phyloP scores from a whole-genome alignment of 805 yeast species.

The Saturnispora diversa region DNA sequence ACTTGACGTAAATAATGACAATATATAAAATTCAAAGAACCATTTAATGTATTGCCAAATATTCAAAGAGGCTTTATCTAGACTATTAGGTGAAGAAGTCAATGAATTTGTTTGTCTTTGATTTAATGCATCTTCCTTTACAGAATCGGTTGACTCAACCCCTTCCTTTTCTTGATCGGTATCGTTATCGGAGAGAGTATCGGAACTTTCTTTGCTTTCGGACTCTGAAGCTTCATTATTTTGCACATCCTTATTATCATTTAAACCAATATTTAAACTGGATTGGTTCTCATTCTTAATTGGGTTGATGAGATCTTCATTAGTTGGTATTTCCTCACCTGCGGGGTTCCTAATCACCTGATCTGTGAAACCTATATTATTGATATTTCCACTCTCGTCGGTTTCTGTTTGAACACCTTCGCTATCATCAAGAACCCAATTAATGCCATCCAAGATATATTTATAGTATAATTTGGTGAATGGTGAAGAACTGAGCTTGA shows the following conservation, averaged over 20 bases:
- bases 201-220: not conserved
- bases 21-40: conserved; percentile 16
- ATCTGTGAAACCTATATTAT: conserved; percentile 19
- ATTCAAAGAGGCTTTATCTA: not conserved
- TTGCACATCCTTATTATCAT: too few relatives aligned
- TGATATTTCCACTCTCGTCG: conserved; percentile 23
- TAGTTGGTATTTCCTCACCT: too few relatives aligned
- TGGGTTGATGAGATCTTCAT: too few relatives aligned
- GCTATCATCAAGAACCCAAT: conserved; percentile 24
- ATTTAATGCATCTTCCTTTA: not conserved
- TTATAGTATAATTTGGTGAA: conserved; percentile 21
- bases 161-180: not conserved
- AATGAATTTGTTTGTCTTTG: too few relatives aligned
- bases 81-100: not conserved
- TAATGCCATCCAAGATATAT: conserved; percentile 22
- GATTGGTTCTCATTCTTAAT: too few relatives aligned
- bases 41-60: conserved; percentile 16
- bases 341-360: too few relatives aligned
- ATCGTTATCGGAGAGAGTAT: too few relatives aligned
- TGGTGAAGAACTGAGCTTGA: conserved; percentile 2
- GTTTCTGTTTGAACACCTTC: conserved; percentile 16
- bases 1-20: conserved; percentile 15
- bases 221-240: not conserved
- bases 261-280: too few relatives aligned
- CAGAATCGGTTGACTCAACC: not conserved